Conservation (phyloP, 306 rosid species). For the Malus sieversii region DNA sequence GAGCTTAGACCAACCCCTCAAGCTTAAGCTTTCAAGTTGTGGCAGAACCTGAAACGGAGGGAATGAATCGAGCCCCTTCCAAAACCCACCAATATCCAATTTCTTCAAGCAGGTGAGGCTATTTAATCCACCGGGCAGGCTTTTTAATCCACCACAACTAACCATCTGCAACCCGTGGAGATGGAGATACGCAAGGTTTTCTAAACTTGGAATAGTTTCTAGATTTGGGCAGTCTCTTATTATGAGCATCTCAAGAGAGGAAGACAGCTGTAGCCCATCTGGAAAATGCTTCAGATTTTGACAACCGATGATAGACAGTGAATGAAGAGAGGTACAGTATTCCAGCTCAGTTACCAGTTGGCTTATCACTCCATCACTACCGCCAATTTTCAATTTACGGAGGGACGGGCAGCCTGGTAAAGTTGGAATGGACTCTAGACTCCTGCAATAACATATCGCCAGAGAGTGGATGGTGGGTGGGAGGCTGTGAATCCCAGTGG, state of each 20-base stretch:
- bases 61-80: too few species aligned
- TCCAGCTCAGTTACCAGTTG: neutral
- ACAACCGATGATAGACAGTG: neutral
- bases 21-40: too few species aligned
- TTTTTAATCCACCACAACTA: fast-evolving
- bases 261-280: too few species aligned
- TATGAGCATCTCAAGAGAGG: too few species aligned
- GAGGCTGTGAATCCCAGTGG: neutral
- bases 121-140: neutral
- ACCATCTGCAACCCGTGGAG: fast-evolving
- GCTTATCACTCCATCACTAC: neutral
- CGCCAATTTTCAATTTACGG: neutral
- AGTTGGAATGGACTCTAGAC: neutral
- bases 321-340: neutral
- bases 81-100: too few species aligned
- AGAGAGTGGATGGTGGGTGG: neutral
- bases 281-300: neutral
- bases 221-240: too few species aligned
- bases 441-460: too few species aligned
- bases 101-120: neutral
- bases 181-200: too few species aligned
- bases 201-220: too few species aligned
- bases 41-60: too few species aligned
- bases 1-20: too few species aligned
- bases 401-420: neutral